phyloP scores from a whole-genome alignment of 2,329 filamentous ascomycete species.

The Phialophora expanda region DNA sequence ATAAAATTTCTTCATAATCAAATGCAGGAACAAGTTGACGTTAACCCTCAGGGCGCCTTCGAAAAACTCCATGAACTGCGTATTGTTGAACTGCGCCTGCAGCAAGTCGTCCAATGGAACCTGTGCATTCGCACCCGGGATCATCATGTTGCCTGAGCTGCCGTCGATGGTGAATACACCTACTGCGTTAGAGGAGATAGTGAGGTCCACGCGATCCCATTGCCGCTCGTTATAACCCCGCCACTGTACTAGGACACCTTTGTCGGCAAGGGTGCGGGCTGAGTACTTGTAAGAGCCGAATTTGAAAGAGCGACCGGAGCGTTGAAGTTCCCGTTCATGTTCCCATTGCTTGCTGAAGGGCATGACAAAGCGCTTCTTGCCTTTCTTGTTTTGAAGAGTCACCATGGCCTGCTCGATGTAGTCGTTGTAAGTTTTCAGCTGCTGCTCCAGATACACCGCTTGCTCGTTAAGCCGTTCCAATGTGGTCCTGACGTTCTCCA shows the following conservation, averaged over 20 bases:
- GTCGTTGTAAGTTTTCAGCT: slow-evolving; percentile 97
- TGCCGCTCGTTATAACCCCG: slow-evolving; percentile 79
- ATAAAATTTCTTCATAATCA: slow-evolving; percentile 99
- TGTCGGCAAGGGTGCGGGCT: slow-evolving; percentile 83
- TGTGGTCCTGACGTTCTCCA: slow-evolving; percentile 66
- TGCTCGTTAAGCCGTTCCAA: slow-evolving; percentile 60
- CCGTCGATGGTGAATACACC: slow-evolving; percentile 94
- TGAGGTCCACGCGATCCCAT: slow-evolving; percentile 91
- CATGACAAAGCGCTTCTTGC: slow-evolving; percentile 89
- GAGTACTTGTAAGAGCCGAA: slow-evolving; percentile 99
- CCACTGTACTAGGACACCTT: slow-evolving; percentile 94
- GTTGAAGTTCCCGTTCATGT: slow-evolving; percentile 93
- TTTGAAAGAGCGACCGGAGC: slow-evolving; percentile 89
- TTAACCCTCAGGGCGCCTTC: slow-evolving; percentile 85
- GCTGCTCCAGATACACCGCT: slow-evolving; percentile 88
- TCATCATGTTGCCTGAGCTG: slow-evolving; percentile 88
- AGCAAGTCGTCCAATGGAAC: slow-evolving; percentile 91
- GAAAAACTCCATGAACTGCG: slow-evolving; percentile 95
- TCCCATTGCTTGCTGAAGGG: slow-evolving; percentile 99
- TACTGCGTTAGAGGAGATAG: slow-evolving; percentile 91
- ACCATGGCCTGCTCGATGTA: slow-evolving; percentile 99
- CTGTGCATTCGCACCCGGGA: slow-evolving; percentile 87
- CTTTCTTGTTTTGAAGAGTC: slow-evolving; percentile 95
- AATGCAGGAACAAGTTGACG: slow-evolving; percentile 93
- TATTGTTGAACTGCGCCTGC: slow-evolving; percentile 95